These are phyloP conservation scores for Casuarina glauca DNA, from an alignment of 306 rosid genomes.

Conservation along the genomic window DNA sequence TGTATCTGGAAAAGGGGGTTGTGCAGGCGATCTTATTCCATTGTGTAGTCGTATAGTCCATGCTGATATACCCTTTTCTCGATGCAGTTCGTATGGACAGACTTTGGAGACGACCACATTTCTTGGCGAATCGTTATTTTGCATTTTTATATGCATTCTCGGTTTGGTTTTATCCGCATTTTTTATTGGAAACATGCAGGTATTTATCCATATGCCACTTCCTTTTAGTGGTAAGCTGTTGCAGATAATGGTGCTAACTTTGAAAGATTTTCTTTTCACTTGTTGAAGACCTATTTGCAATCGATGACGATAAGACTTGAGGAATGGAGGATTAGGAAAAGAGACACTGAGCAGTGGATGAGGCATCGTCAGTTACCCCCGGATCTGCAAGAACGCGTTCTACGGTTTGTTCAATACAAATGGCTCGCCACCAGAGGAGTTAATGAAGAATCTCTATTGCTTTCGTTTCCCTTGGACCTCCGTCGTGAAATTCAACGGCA, in stretches of 20 bases:
- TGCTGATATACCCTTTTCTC: slow-evolving; percentile 3
- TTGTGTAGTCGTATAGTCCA: background rate
- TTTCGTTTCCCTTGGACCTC: slow-evolving; percentile 68
- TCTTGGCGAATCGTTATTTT: slow-evolving; percentile 69
- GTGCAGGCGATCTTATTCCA: background rate
- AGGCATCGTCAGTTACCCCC: slow-evolving; percentile 84
- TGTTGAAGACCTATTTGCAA: slow-evolving; percentile 67
- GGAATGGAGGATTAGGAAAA: slow-evolving; percentile 83
- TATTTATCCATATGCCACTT: slow-evolving; percentile 6
- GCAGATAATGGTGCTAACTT: slow-evolving; percentile 24
- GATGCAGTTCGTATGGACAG: slow-evolving; percentile 74
- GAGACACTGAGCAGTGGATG: slow-evolving; percentile 96
- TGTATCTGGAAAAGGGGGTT: background rate
- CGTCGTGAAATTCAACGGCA: slow-evolving; percentile 91
- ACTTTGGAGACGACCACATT: slow-evolving; percentile 70
- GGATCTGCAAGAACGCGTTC: slow-evolving; percentile 73
- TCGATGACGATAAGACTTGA: slow-evolving; percentile 77
- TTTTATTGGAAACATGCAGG: slow-evolving; percentile 95
- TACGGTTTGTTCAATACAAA: slow-evolving; percentile 73
- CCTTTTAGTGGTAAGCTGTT: background rate
- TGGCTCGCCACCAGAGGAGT: slow-evolving; percentile 94
- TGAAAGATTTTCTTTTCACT: background rate
- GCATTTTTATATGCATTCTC: slow-evolving; percentile 56
- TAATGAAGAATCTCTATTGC: slow-evolving; percentile 75
- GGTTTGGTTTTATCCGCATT: slow-evolving; percentile 70